Evolutionary conservation across 2,329 filamentous ascomycete genomes (phyloP).

Genomic region (Oidium heveae): DNA sequence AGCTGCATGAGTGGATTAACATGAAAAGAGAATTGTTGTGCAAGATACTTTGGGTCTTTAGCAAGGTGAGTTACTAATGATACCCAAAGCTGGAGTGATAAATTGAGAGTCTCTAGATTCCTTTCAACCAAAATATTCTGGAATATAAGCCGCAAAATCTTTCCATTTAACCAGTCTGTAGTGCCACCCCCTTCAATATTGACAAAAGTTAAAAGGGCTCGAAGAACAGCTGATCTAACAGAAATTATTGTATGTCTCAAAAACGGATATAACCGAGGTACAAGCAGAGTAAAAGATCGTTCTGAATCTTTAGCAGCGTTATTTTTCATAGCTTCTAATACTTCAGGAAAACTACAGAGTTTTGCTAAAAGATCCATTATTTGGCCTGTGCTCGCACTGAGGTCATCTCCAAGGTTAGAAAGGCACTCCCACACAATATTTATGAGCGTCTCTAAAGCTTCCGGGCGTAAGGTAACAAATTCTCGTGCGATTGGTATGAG

Average conservation of each 20-base stretch:
- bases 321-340: slow-evolving; percentile 76
- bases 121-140: slow-evolving; percentile 90
- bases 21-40: slow-evolving; percentile 47
- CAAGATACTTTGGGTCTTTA: slow-evolving; percentile 36
- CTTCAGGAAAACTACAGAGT: slow-evolving; percentile 79
- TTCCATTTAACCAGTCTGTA: slow-evolving; percentile 79
- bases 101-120: slow-evolving; percentile 55
- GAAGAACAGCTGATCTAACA: slow-evolving; percentile 75
- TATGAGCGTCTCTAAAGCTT: slow-evolving; percentile 57
- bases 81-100: slow-evolving; percentile 71
- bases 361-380: slow-evolving; percentile 97
- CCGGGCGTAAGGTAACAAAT: slow-evolving; percentile 64
- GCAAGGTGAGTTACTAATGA: slow-evolving; percentile 45
- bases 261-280: slow-evolving; percentile 87
- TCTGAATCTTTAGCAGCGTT: slow-evolving; percentile 65
- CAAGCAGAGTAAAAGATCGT: slow-evolving; percentile 74
- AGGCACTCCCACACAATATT: slow-evolving; percentile 94
- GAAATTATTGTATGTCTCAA: slow-evolving; percentile 90
- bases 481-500: slow-evolving; percentile 89
- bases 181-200: slow-evolving; percentile 57
- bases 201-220: slow-evolving; percentile 80
- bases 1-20: slow-evolving; percentile 63
- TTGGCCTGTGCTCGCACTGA: slow-evolving; percentile 89
- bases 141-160: slow-evolving; percentile 67
- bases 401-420: slow-evolving; percentile 84